Percentiles rank a stretch among this genome's conserved stretches.
Conservation (phyloP, 495 filamentous ascomycete species). For the Penicillium herquei region DNA sequence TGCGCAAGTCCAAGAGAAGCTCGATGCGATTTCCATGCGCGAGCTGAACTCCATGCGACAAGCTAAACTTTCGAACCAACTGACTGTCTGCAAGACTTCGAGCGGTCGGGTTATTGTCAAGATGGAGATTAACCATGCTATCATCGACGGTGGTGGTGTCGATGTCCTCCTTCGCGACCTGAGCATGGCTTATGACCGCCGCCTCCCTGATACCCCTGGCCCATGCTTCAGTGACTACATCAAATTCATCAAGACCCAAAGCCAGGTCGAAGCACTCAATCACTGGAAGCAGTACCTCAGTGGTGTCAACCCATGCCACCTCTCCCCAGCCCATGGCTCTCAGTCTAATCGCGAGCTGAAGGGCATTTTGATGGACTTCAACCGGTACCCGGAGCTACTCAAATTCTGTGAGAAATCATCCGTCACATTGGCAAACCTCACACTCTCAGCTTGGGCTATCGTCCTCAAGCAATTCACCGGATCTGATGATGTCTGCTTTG, state of each 20-base stretch:
- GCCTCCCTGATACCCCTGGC: conserved; percentile 35
- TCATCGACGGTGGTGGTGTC: conserved; percentile 48
- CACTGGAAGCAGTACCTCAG: conserved; percentile 48
- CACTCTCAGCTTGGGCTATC: conserved; percentile 57
- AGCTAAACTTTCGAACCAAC: conserved; percentile 46
- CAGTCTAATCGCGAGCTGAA: conserved; percentile 22
- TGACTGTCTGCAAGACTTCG: conserved; percentile 43
- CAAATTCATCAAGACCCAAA: conserved; percentile 39
- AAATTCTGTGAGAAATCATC: conserved; percentile 46
- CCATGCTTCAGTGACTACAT: conserved; percentile 59
- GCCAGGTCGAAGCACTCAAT: conserved; percentile 32
- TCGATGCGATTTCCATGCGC: conserved; percentile 36
- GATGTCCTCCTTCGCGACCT: conserved; percentile 42
- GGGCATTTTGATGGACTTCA: conserved; percentile 35
- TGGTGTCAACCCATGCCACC: conserved; percentile 28
- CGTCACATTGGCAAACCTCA: conserved; percentile 50
- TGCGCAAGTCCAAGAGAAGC: conserved; percentile 30
- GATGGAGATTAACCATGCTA: conserved; percentile 57
- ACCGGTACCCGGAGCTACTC: conserved; percentile 40
- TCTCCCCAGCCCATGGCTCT: conserved; percentile 8
- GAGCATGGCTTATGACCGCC: conserved; percentile 43
- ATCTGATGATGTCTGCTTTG: conserved; percentile 58
- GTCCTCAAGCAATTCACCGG: conserved; percentile 51
- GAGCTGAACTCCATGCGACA: conserved; percentile 33
- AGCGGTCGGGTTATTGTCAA: conserved; percentile 43